Evolutionary conservation across 805 yeast species (phyloP), one percentile per base, ranked within the genome.

Genomic region (Lipomyces orientalis): DNA sequence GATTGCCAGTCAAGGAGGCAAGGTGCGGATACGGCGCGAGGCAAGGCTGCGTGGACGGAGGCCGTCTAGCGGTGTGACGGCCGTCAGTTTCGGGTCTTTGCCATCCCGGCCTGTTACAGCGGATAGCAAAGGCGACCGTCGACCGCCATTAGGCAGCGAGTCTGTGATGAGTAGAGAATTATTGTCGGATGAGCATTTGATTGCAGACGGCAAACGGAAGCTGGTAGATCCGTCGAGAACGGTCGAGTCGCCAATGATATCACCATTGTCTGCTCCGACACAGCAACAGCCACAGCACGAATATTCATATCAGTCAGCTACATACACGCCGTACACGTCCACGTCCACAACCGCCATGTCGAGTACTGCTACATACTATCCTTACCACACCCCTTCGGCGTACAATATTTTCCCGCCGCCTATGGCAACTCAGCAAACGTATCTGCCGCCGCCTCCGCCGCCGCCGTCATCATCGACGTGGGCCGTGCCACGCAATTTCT

Each of bases 21-120:
- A 72, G 49, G 78, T 76, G 25, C 69, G 78, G 16, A 74, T 76
- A 16, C 67, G 78, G 35, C 68, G 75, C 35, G 78, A 75, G 80
- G 68, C 72, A 4, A 49, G 67, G 19, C 25, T 58, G 60, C 56
- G 62, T 25, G 55, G 55, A 52, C 55, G 55, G 55, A 25, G 34
- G 12, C 29, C 55, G n/a, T 52, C 55, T 2, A 31, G 34, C 25
- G 1, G 55, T 25, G 34, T 16, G 22, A 43, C 49, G n/a, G 10
- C 22, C 4, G 49, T 43, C 49, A 43, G 49, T 43, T 43, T 43
- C n/a, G 49, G 16, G 49, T 43, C 49, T 16, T 1, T 43, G 49
- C 49, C 49, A 43, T 16, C 49, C 1, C 49, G 22, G 16, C 22
- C 49, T 16, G 49, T n/a, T 16, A n/a, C 49, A 16, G 49, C 49